A percentile compares a stretch with the other conserved stretches of the same genome.
Conservation (phyloP, 139 green algal species). For the Diplosphaera chodatii region DNA sequence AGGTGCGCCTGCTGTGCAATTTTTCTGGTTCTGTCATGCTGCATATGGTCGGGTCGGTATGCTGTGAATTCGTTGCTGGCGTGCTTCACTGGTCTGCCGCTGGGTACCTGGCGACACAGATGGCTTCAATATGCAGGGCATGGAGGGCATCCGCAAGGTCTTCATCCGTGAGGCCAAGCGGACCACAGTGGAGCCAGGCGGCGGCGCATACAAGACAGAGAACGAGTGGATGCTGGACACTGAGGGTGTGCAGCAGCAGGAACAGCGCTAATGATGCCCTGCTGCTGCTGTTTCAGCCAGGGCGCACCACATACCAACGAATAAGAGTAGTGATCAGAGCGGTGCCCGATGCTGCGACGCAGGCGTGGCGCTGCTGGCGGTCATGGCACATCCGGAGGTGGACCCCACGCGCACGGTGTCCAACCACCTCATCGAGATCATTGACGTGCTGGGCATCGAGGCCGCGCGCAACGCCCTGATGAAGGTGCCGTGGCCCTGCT, state of each 20-base stretch:
- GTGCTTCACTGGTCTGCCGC: no score
- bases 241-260: no score
- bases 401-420: constrained; percentile 81
- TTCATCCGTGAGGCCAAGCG: constrained; percentile 84
- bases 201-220: constrained; percentile 49
- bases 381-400: constrained; percentile 84
- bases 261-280: no score
- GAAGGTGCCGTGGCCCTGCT: constrained; percentile 25
- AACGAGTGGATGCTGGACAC: constrained; percentile 98
- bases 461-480: constrained; percentile 81
- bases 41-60: no score
- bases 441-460: constrained; percentile 95
- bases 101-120: no score
- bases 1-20: not conserved
- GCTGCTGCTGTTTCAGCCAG: no score
- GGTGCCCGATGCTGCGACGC: no score
- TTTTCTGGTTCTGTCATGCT: no score
- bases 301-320: no score
- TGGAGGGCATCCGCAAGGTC: constrained; percentile 87
- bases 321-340: no score
- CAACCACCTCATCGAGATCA: constrained; percentile 91
- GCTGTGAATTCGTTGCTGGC: no score
- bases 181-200: constrained; percentile 31
- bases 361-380: constrained; percentile 21
- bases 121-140: constrained; percentile 70